Base-by-base conservation (phyloP, 2,329 filamentous ascomycete species). In the Teratosphaeria destructans region DNA sequence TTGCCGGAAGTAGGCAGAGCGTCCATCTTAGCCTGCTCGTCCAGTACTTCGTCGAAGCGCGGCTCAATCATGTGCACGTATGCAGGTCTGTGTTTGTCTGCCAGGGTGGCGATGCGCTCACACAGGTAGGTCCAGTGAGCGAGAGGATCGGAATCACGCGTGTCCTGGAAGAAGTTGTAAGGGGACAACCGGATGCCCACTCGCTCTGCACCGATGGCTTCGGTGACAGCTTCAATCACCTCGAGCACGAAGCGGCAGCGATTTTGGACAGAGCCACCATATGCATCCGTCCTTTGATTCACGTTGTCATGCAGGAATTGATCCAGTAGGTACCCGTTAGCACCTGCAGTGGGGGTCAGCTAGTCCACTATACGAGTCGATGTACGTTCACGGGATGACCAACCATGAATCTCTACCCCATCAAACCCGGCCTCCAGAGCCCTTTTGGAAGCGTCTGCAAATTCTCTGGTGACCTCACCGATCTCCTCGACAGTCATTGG, bases 51-150 rank as follows among this genome's bases (percentile, higher is more conserved):
- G 0, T 74, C 71, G 4, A 84, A 71, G 0, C 82, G 77, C 0
- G 83, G 77, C 65, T 88, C 83, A 3, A 87, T 72, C 0, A 85
- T 63, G 67, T 86, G 83, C 1, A 85, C 70, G 64, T 83, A 88
- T 0, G 83, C 79, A 12, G 87, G 73, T 1, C 78, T 74, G 0
- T 83, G 68, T 16, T 73, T 68, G 43, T 75, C 77, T 4, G 82
- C 72, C 53, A 66, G 52, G 6, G 54, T 19, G 0, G 57, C 63
- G 12, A 68, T 64, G 26, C 79, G 75, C 39, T 73, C 66, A 52
- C 83, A 77, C 12, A 86, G 67, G 63, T 87, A 76, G 0, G 74
- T 72, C 66, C 87, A 89, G 62, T 88, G 84, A 0, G 82, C 79
- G 8, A 81, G 66, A 0, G 84, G 84, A 53, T 88, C 76, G 0